Evolutionary conservation across 2,329 filamentous ascomycete species (phyloP).

Genomic region (Verticillium nubilum): DNA sequence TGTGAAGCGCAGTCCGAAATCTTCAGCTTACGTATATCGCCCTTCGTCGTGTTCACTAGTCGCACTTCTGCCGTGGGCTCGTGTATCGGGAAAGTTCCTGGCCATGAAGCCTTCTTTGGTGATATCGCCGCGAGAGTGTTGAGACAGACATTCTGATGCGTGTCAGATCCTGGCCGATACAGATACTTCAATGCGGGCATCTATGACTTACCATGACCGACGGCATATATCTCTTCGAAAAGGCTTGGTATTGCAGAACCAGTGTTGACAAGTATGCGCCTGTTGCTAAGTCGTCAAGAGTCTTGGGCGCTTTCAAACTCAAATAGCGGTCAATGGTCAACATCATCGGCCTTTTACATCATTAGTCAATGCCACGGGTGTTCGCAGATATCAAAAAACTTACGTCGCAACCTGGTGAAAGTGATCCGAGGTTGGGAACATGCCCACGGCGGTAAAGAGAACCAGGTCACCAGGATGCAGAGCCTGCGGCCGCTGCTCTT

Average conservation of each 20-base stretch:
- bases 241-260: slow-evolving; percentile 72
- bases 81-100: slow-evolving; percentile 58
- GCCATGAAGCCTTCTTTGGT: slow-evolving; percentile 18
- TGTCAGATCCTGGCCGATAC: background rate
- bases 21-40: slow-evolving; percentile 41
- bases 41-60: slow-evolving; percentile 36
- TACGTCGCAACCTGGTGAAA: slow-evolving; percentile 77
- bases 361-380: background rate
- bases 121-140: slow-evolving; percentile 65
- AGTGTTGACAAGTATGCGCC: slow-evolving; percentile 78
- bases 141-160: slow-evolving; percentile 57
- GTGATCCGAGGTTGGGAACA: slow-evolving; percentile 92
- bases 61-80: slow-evolving; percentile 46
- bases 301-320: slow-evolving; percentile 66
- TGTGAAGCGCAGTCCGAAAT: slow-evolving; percentile 50
- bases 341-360: slow-evolving; percentile 67
- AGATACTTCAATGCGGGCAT: background rate
- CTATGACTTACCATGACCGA: slow-evolving; percentile 56
- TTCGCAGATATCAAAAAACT: background rate
- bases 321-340: slow-evolving; percentile 81
- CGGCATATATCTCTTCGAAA: slow-evolving; percentile 83
- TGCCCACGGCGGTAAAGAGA: slow-evolving; percentile 75
- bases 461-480: slow-evolving; percentile 68
- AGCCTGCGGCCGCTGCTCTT: slow-evolving; percentile 39
- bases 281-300: slow-evolving; percentile 60